Base-by-base conservation (phyloP, 176 grass and related monocot genomes). In the Hordeum marinum region DNA sequence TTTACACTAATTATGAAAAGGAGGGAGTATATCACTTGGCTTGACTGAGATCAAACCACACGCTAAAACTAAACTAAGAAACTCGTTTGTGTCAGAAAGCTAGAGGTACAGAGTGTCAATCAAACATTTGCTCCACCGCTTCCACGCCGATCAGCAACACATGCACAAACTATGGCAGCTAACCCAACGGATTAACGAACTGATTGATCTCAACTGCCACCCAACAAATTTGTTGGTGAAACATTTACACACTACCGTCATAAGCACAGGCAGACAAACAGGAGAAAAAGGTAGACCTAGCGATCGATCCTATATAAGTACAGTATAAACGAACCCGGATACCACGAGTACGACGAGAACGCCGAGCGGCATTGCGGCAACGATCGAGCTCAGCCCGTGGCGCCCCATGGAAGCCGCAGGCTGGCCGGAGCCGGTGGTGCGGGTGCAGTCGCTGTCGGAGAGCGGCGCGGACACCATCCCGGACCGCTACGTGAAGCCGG, bases 391-490 rank as follows among this genome's bases (percentile, higher is more conserved):
- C 1, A 25, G 9, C 1, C 6, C 23, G 11, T 8, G 50, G 26
- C 50, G 21, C 80, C 36, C 70, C 14, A 92, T 84, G 79, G 85
- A 76, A 57, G 65, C 36, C 1, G 24, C 24, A 3, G 83, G 75
- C 43, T 98, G 95, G 95, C 95, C 95, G 43, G 95, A 98, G 89
- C 89, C 91, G 24, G 64, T 98, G 24, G 85, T 98, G 6, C 82
- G 87, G 20, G 95, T 98, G 71, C 95, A 98, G 75, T 90, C 92
- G 18, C 46, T 98, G 24, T 88, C 91, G 10, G 95, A 98, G 55
- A 88, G 87, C 65, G 84, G 91, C 55, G 54, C 24, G 0, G 17
- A 42, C 36, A 91, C 75, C 18, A 88, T 98, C 83, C 95, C 92
- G 0, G 85, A 17, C 13, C 73, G 88, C 3, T 95, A 98, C 91